Conservation (phyloP, 345 rosid genomes). For the Pistacia atlantica region DNA sequence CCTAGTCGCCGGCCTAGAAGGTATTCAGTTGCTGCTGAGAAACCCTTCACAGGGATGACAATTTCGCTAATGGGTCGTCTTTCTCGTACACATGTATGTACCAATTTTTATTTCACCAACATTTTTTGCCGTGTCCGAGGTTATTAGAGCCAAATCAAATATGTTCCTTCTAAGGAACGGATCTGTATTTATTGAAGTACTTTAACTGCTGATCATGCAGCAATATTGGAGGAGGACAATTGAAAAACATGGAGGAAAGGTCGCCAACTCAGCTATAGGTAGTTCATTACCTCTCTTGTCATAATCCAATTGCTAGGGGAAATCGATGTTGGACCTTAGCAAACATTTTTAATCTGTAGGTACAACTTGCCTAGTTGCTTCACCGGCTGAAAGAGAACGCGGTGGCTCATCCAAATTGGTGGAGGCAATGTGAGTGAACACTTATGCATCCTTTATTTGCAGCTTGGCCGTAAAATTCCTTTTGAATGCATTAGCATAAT, state of each 20-base stretch:
- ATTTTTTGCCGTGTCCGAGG: too few relatives aligned
- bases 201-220: slow-evolving; percentile 36
- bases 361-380: slow-evolving; percentile 61
- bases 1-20: slow-evolving; percentile 49
- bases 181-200: not conserved
- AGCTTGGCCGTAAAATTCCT: not conserved
- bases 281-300: not conserved
- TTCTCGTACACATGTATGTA: slow-evolving; percentile 62
- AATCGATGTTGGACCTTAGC: not conserved
- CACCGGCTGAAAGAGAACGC: slow-evolving; percentile 60
- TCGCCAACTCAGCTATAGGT: slow-evolving; percentile 56
- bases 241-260: slow-evolving; percentile 66
- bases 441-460: not conserved
- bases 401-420: slow-evolving; percentile 67
- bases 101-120: not conserved
- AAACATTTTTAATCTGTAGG: slow-evolving; percentile 27
- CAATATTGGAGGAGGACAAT: slow-evolving; percentile 64
- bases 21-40: slow-evolving; percentile 42
- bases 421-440: slow-evolving; percentile 65
- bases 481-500: not conserved
- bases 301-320: not conserved
- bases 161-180: too few relatives aligned
- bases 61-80: slow-evolving; percentile 74
- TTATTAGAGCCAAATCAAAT: too few relatives aligned
- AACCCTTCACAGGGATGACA: slow-evolving; percentile 66